Base-by-base conservation (phyloP, 225 moss, liverwort and hornwort genomes). In the Antitrichia curtipendula region DNA sequence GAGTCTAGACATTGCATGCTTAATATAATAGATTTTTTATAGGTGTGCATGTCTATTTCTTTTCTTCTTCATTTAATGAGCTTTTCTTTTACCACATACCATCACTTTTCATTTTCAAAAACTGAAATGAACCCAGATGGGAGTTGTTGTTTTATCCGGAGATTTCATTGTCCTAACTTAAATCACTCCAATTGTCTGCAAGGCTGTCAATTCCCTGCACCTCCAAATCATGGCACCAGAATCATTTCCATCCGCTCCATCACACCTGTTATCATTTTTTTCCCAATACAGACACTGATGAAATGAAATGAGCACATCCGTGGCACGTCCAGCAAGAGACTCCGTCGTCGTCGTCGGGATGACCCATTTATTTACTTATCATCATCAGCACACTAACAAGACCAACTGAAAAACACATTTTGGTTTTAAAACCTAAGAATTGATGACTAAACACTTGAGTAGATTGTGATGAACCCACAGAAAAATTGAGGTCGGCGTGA, bases 1-100 rank as follows among this genome's bases (percentile, higher is more conserved):
- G 64, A 9, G 6, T 10, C 6, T 1, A 21, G 11, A 36, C 2
- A 21, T 20, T n/a, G 20, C 5, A 3, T 66, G 21, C 0, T 20
- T 6, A 21, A 65, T 65, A 65, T n/a, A 7, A 65, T 63, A 63
- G 8, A 23, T 15, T 13, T 27, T 41, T 16, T 41, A 1, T 27
- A 2, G 2, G 2, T 27, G 6, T 28, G 16, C 2, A 27, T 43
- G 0, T 28, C 6, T 28, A 27, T 31, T 2, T 49, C 32, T 25
- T 14, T 69, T 40, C 41, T 19, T 6, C 6, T 21, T 21, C 49
- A 7, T 74, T 47, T 7, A 0, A 4, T 40, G 24, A 24, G 7
- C 2, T 12, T 20, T 74, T 1, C 7, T 31, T 19, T 28, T 2
- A 49, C 4, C 4, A 12, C 32, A 74, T 32, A 12, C 13, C 21